Base-by-base conservation (phyloP, 192 early-diverging fungal genomes). In the Mycoemilia scoparia region DNA sequence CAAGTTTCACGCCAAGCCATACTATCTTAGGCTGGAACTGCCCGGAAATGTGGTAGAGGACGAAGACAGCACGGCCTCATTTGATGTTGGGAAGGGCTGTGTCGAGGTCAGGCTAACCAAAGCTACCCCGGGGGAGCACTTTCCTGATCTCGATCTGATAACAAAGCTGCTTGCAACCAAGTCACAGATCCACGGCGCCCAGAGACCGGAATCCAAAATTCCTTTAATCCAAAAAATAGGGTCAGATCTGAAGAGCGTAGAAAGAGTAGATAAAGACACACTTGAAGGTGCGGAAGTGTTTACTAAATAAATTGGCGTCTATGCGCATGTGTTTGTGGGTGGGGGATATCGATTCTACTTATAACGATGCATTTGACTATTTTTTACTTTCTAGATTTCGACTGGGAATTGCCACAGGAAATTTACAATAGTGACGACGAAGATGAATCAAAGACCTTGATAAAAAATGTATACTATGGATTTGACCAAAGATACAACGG, bases 401-500 rank as follows among this genome's bases (percentile, higher is more conserved):
- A 91, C 40, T 96, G 91, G 91, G 79, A 86, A 30, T 46, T 86
- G 11, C 74, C 77, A 4, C 87, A 96, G 41, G 53, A 67, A 34
- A 30, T 82, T 15, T 54, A 50, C 3, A 10, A 51, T 13, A 22
- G 24, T 18, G 45, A 36, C 3, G 21, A 57, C 2, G 51, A 78
- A 23, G 46, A 49, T n/a, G n/a, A n/a, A n/a, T n/a, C n/a, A n/a
- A n/a, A n/a, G 28, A 37, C 57, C 33, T 29, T 47, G 21, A 15
- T 38, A 5, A 24, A 27, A 1, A 40, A 13, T 5, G 54, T 66
- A 4, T 58, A 60, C 12, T 98, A 96, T 52, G 93, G 93, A 5
- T 98, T 98, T 66, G 82, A 91, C 56, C 73, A 76, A 41, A 67
- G 74, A 17, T 87, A 92, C 54, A 70, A 49, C 21, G 79, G 79